These are phyloP conservation scores for Cantharellus cinnabarinus DNA, from an alignment of 768 basidiomycete species.

Conservation along the genomic window DNA sequence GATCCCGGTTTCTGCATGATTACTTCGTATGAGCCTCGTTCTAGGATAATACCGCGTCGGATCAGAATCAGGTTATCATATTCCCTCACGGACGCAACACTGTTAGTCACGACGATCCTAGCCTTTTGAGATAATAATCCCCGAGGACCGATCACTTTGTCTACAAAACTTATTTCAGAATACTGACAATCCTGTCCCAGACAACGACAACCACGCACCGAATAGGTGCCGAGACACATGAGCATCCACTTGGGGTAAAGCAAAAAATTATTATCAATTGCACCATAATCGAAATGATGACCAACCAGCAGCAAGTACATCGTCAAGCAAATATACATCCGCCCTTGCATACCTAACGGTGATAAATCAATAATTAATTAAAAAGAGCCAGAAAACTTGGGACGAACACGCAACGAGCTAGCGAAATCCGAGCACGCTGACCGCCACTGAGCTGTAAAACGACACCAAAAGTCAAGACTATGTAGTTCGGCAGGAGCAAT, in stretches of 20 bases:
- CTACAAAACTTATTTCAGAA: constrained; percentile 17
- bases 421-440: constrained; percentile 59
- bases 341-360: constrained; percentile 82
- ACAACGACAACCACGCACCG: constrained; percentile 21
- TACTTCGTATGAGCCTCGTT: constrained; percentile 43
- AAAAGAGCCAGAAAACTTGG: neutral
- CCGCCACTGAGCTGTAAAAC: constrained; percentile 49
- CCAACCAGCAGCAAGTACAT: constrained; percentile 44
- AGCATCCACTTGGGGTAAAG: constrained; percentile 36
- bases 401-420: constrained; percentile 35
- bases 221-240: constrained; percentile 78
- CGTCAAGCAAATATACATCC: constrained; percentile 80
- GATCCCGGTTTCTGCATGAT: constrained; percentile 39
- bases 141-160: constrained; percentile 69
- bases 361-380: constrained; percentile 10
- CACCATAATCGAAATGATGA: constrained; percentile 14
- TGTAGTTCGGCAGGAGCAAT: constrained; percentile 4
- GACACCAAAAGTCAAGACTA: neutral
- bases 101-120: constrained; percentile 70
- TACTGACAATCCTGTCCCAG: neutral
- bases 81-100: constrained; percentile 58
- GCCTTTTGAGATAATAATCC: constrained; percentile 71
- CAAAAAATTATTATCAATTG: neutral
- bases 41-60: constrained; percentile 64
- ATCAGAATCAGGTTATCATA: constrained; percentile 60